Evolutionary conservation across 2,329 filamentous ascomycete genomes (phyloP), one percentile per base, ranked within the genome.

Genomic region (Monilinia polystroma): DNA sequence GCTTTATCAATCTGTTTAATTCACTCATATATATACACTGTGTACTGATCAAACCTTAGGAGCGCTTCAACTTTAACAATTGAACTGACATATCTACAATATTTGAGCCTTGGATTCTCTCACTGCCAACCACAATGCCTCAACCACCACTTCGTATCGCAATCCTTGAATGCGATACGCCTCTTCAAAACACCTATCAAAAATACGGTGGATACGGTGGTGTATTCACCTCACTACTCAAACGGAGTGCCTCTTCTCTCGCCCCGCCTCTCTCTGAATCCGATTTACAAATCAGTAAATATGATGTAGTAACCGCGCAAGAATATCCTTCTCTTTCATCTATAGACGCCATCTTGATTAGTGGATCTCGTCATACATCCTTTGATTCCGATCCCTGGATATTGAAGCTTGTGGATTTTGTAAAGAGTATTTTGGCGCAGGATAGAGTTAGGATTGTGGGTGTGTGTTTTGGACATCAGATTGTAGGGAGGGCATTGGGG

Each of bases 401-500:
- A 70, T 70, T 88, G 53, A 87, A 84, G 64, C 83, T 96, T 1
- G 88, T 92, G 23, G 86, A 87, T 1, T 96, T 87, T 74, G 86
- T 85, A 0, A 80, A 83, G 70, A 72, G 79, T 7, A 81, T 90
- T 3, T 81, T 91, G 45, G 81, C 81, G 16, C 84, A 89, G 70
- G 80, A 83, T 35, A 81, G 86, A 0, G 85, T 95, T 10, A 84
- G 87, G 47, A 78, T 93, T n/a, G 82, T 96, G 20, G 92, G 92
- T 14, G 84, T 95, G 20, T 96, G 92, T 78, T 96, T 94, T 77
- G 92, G 92, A 6, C 92, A 96, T 76, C 92, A 96, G 80, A 93
- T 96, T 73, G 80, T 95, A 54, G 91, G 85, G 1, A 83, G 92
- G 63, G 90, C 91, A 1, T 76, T 93, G 71, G 90, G 87, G 4